Conservation (phyloP, 305 asterid species). For the Coffea humblotiana region DNA sequence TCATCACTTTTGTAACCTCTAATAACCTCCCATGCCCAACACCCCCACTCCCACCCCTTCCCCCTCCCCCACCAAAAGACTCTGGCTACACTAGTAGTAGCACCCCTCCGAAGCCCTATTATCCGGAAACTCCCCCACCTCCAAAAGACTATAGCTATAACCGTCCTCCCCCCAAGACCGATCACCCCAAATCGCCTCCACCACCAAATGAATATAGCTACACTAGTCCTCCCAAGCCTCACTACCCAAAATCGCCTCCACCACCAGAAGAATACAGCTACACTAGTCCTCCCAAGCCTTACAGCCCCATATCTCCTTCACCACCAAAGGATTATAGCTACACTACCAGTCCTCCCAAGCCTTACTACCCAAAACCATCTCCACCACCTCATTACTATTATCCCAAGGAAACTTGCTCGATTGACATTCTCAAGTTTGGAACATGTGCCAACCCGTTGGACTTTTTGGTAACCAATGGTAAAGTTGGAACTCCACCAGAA, state of each 20-base stretch:
- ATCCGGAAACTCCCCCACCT: background rate
- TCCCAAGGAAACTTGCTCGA: too few species aligned
- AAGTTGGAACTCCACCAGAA: conserved; percentile 20
- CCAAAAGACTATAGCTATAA: background rate
- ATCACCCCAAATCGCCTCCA: conserved; percentile 7
- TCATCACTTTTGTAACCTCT: conserved; percentile 35
- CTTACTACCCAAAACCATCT: too few species aligned
- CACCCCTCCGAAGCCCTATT: too few species aligned
- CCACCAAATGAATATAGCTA: background rate
- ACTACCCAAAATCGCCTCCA: background rate
- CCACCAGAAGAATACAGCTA: background rate
- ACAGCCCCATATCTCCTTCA: too few species aligned
- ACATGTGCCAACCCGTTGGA: too few species aligned
- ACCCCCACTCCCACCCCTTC: conserved; percentile 20
- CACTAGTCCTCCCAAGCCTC: background rate
- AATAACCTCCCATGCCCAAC: conserved; percentile 19
- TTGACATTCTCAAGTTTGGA: too few species aligned
- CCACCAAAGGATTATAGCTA: too few species aligned
- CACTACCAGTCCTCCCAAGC: too few species aligned
- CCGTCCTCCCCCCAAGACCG: conserved; percentile 3
- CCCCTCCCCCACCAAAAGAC: background rate
- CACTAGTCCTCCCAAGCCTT: too few species aligned
- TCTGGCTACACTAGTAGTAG: too few species aligned
- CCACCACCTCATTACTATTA: background rate
- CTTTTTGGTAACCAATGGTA: background rate